Conservation (phyloP, 768 basidiomycete species). For the Amanita subjunquillea region DNA sequence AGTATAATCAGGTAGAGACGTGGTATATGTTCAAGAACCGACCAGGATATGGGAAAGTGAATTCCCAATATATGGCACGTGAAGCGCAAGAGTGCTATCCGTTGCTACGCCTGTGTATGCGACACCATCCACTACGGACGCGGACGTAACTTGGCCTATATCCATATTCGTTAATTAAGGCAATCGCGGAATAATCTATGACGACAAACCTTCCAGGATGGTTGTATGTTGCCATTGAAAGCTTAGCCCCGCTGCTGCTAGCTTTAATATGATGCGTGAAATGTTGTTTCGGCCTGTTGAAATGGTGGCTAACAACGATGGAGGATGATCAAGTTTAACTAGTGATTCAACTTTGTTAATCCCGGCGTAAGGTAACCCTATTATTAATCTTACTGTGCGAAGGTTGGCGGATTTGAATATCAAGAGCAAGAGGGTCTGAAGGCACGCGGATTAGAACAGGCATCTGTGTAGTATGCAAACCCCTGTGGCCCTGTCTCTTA, state of each 20-base stretch:
- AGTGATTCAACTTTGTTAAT: constrained; percentile 4
- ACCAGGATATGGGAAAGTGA: constrained; percentile 56
- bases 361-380: not conserved
- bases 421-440: constrained; percentile 48
- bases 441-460: constrained; percentile 48
- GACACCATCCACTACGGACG: constrained; percentile 32
- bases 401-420: constrained; percentile 56
- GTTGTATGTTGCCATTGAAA: constrained; percentile 35
- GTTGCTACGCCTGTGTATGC: constrained; percentile 36
- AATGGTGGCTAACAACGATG: constrained; percentile 45
- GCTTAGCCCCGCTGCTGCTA: constrained; percentile 45
- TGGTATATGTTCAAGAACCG: constrained; percentile 12
- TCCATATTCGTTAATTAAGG: constrained; percentile 2
- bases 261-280: constrained; percentile 38
- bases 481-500: constrained; percentile 22
- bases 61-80: constrained; percentile 58
- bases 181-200: not conserved
- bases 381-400: constrained; percentile 23
- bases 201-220: constrained; percentile 23
- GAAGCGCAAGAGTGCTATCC: constrained; percentile 34
- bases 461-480: constrained; percentile 15
- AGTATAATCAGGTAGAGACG: not conserved
- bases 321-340: constrained; percentile 60
- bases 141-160: constrained; percentile 16
- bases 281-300: constrained; percentile 62